Base-by-base conservation (phyloP, 257 asterid genomes). In the Fraxinus quadrangulata region DNA sequence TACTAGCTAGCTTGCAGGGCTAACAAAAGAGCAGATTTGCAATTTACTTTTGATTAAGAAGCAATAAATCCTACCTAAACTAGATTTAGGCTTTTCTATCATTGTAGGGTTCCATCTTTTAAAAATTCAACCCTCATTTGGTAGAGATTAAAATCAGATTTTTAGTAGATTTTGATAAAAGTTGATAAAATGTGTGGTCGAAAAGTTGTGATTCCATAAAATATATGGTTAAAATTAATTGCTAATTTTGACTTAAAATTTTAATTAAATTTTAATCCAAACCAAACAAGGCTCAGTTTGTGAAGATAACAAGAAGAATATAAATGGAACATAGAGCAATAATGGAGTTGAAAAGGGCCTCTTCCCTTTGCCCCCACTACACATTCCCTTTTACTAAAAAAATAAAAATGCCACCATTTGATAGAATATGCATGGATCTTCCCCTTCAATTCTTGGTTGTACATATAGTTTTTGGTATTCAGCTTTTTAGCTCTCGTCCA, bases 351-450 rank as follows among this genome's bases (percentile, higher is more conserved):
- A 82, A 83, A 89, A 83, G 90, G 75, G 71, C 74, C 78, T 74
- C 81, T 80, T 83, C 83, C 45, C 85, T 69, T 89, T 87, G 85
- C 83, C 88, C 88, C 96, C 97, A 87, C 97, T 84, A 85, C 84
- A 72, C 78, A 76, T 75, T 65, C 77, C 78, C 80, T 77, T 84
- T 89, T 81, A 70, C 81, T 72, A 67, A 78, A 82, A 61, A 36
- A 12, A 37, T 61, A 79, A 73, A 28, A 40, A 74, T 31, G 36
- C 77, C 81, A 87, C 80, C 86, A 77, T 73, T 84, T 83, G 88
- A 76, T 86, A 79, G 91, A 90, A 91, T 91, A 89, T 91, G 96
- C 94, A 90, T 86, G 95, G 82, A 86, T 90, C 89, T 86, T 72
- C 80, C 78, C 71, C 76, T 49, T 69, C 5, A 78, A 21, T 6